Percentiles rank a stretch among this genome's conserved stretches.
phyloP scores from a whole-genome alignment of 148 eudicot species.

The Camellia japonica region DNA sequence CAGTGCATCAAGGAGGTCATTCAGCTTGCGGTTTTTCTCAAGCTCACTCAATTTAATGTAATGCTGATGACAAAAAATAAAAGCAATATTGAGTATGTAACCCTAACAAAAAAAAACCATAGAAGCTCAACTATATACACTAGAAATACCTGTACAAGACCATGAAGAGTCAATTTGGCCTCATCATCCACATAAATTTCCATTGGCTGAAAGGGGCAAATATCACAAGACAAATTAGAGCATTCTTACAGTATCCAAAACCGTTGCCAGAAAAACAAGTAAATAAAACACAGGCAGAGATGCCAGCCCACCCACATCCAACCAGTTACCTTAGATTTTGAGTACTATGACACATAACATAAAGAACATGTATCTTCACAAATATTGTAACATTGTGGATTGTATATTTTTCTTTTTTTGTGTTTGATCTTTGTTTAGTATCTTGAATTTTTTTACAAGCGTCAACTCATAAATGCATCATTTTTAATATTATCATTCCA shows the following conservation, averaged over 20 bases:
- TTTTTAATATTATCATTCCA: no score
- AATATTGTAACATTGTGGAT: no score
- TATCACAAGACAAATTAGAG: background rate
- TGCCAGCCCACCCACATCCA: background rate
- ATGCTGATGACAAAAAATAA: conserved; percentile 49
- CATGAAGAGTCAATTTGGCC: conserved; percentile 96
- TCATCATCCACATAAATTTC: conserved; percentile 99
- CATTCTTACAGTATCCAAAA: background rate
- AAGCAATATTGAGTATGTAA: background rate
- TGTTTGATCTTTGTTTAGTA: background rate
- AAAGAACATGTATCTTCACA: background rate
- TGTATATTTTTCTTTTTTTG: no score
- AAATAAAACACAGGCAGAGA: background rate
- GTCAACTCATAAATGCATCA: background rate
- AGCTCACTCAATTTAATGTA: conserved; percentile 84
- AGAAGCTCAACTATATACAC: no score
- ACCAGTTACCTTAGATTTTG: background rate
- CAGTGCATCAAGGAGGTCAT: conserved; percentile 93
- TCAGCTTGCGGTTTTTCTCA: conserved; percentile 94
- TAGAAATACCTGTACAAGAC: conserved; percentile 85
- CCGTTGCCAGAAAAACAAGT: background rate
- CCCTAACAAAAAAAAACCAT: background rate
- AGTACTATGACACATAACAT: no score
- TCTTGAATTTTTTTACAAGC: background rate
- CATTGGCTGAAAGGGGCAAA: conserved; percentile 42